These are phyloP conservation scores for Pseudisothecium myosuroides DNA, from an alignment of 225 moss, liverwort and hornwort genomes.

Conservation along the genomic window DNA sequence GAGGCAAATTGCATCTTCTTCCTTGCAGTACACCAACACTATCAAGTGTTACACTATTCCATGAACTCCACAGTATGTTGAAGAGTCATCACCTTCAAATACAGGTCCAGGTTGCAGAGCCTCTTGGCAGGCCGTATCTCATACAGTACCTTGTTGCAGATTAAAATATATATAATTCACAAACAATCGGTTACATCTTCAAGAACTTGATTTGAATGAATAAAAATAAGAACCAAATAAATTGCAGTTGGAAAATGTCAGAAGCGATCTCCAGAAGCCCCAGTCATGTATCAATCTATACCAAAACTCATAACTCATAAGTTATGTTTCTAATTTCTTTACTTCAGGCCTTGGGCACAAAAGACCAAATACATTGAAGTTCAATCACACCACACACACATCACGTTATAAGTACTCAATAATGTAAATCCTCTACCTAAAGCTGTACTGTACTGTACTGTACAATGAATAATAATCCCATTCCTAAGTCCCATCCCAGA, in stretches of 20 bases:
- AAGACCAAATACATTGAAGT: not conserved
- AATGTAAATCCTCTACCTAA: not conserved
- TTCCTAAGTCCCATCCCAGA: not conserved
- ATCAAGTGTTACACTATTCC: not conserved
- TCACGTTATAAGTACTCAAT: not conserved
- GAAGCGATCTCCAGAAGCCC: not conserved
- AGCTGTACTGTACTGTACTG: constrained; percentile 1
- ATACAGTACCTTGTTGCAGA: not conserved
- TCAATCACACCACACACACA: not conserved
- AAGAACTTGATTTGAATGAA: not conserved
- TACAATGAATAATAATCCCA: constrained; percentile 7
- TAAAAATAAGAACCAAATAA: too few species aligned
- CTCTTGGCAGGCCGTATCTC: not conserved
- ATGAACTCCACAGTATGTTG: not conserved
- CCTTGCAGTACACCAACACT: not conserved
- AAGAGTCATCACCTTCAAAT: not conserved
- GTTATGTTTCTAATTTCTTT: not conserved
- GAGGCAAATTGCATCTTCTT: not conserved
- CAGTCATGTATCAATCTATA: too few species aligned
- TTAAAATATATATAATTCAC: not conserved
- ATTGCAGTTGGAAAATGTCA: not conserved
- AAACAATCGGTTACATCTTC: not conserved
- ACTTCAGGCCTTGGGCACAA: not conserved
- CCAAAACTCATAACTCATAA: not conserved
- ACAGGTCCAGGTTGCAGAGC: not conserved